Evolutionary conservation across 2,329 filamentous ascomycete genomes (phyloP).

Genomic region (Exserohilum rostratum): DNA sequence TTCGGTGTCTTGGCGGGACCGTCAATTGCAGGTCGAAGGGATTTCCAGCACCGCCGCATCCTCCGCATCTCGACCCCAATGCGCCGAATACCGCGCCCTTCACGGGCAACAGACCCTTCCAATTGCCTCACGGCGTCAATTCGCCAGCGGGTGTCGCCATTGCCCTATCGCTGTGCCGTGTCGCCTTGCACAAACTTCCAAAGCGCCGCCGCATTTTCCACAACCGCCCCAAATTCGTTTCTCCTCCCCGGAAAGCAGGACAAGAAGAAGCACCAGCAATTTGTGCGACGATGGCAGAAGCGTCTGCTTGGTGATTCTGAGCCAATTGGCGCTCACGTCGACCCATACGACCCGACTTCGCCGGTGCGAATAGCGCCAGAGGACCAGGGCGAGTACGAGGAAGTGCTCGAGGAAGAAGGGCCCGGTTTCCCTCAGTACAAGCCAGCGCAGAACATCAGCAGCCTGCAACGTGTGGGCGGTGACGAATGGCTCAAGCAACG

Average conservation of each 20-base stretch:
- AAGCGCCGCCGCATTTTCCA: conserved; percentile 39
- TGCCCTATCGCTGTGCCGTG: conserved; percentile 16
- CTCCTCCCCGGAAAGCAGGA: conserved; percentile 40
- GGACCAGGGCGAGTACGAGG: conserved; percentile 43
- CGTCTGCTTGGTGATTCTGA: conserved; percentile 44
- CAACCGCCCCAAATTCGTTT: conserved; percentile 31
- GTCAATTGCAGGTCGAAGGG: conserved; percentile 11
- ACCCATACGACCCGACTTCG: conserved; percentile 46
- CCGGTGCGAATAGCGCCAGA: conserved; percentile 45
- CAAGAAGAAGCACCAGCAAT: conserved; percentile 46
- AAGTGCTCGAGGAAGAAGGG: conserved; percentile 38
- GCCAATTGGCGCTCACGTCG: conserved; percentile 46
- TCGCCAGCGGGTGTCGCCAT: conserved; percentile 21
- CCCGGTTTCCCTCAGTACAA: conserved; percentile 13
- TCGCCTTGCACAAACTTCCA: conserved; percentile 18
- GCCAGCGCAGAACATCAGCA: conserved; percentile 26
- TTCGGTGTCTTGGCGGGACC: conserved; percentile 24
- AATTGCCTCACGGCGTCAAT: conserved; percentile 19
- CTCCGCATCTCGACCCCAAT: conserved; percentile 36
- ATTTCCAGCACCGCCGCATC: conserved; percentile 14
- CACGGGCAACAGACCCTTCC: conserved; percentile 41
- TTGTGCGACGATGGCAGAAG: conserved; percentile 46
- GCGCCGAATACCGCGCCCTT: conserved; percentile 47
- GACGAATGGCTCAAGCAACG: conserved; percentile 51
- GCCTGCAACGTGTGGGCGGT: conserved; percentile 61